Percentiles rank a stretch among this genome's conserved stretches.
Evolutionary conservation across 2,329 filamentous ascomycete genomes (phyloP).

Genomic region (Penicillium janthinellum): DNA sequence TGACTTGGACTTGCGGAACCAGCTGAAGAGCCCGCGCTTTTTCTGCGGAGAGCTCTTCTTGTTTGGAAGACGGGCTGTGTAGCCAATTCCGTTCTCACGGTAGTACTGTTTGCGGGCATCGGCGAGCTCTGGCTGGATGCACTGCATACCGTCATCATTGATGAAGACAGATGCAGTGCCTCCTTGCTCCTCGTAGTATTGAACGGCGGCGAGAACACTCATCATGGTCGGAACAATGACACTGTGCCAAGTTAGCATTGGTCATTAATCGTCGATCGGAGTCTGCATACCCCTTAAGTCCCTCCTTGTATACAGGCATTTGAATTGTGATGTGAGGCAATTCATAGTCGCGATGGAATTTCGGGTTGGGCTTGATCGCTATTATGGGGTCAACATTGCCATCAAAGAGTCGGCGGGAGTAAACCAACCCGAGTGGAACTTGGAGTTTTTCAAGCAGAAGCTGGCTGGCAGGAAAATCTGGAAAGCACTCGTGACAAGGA

Average conservation of each 20-base stretch:
- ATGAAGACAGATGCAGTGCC: constrained; percentile 42
- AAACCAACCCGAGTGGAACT: constrained; percentile 48
- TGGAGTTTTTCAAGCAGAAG: constrained; percentile 49
- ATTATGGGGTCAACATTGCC: background rate
- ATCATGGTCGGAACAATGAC: constrained; percentile 64
- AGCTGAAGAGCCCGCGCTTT: constrained; percentile 21
- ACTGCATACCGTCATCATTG: constrained; percentile 45
- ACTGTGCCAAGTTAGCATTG: constrained; percentile 2
- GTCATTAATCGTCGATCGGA: background rate
- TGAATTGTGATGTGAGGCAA: constrained; percentile 67
- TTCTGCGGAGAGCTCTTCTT: constrained; percentile 36
- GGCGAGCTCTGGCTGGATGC: constrained; percentile 46
- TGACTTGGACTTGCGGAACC: constrained; percentile 8
- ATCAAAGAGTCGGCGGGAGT: background rate
- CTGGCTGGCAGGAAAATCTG: constrained; percentile 49
- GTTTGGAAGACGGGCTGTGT: constrained; percentile 50
- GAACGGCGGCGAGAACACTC: constrained; percentile 60
- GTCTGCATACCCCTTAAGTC: constrained; percentile 55
- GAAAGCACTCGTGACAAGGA: constrained; percentile 43
- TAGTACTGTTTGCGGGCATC: constrained; percentile 52
- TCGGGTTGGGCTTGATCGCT: constrained; percentile 37
- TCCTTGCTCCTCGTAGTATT: constrained; percentile 58
- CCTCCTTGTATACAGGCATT: constrained; percentile 87
- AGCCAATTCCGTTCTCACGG: constrained; percentile 54
- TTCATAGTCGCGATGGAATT: constrained; percentile 30